Conservation (phyloP, 306 rosid genomes). For the Medicago ruthenica region DNA sequence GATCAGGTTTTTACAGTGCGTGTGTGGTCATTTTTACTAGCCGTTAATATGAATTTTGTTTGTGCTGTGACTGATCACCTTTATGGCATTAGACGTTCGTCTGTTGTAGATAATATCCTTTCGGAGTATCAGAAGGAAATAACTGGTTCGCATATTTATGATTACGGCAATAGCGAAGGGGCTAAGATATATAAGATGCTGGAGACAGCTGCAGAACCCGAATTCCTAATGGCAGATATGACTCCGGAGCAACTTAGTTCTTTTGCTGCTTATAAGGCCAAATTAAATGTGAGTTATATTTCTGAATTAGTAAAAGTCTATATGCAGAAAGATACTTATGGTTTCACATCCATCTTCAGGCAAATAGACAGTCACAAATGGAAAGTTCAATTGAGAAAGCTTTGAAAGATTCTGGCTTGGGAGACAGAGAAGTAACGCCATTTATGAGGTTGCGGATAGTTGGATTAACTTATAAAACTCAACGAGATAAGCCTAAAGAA, state of each 20-base stretch:
- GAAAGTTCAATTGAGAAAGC: constrained; percentile 79
- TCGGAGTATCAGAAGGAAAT: constrained; percentile 69
- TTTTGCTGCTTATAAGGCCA: constrained; percentile 73
- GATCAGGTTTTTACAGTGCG: constrained; percentile 17
- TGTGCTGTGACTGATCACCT: constrained; percentile 37
- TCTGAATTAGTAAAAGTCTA: constrained; percentile 39
- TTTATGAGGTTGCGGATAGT: constrained; percentile 81
- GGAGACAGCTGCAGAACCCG: constrained; percentile 88
- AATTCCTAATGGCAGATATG: constrained; percentile 92
- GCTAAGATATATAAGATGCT: constrained; percentile 79
- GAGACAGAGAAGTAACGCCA: constrained; percentile 72
- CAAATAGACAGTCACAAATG: constrained; percentile 68
- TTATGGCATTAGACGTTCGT: constrained; percentile 65
- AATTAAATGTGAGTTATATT: constrained; percentile 63
- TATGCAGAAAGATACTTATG: constrained; percentile 42
- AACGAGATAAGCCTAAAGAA: constrained; percentile 59
- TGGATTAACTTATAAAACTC: constrained; percentile 64
- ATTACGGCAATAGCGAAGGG: constrained; percentile 76
- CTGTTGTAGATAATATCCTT: constrained; percentile 65
- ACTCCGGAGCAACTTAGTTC: constrained; percentile 79
- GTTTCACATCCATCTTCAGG: constrained; percentile 56
- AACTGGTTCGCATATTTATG: constrained; percentile 45
- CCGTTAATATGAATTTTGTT: constrained; percentile 29
- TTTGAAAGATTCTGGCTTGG: constrained; percentile 72
- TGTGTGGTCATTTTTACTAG: constrained; percentile 22